phyloP scores from a whole-genome alignment of 2,329 filamentous ascomycete species.

The Cercospora berteroae region DNA sequence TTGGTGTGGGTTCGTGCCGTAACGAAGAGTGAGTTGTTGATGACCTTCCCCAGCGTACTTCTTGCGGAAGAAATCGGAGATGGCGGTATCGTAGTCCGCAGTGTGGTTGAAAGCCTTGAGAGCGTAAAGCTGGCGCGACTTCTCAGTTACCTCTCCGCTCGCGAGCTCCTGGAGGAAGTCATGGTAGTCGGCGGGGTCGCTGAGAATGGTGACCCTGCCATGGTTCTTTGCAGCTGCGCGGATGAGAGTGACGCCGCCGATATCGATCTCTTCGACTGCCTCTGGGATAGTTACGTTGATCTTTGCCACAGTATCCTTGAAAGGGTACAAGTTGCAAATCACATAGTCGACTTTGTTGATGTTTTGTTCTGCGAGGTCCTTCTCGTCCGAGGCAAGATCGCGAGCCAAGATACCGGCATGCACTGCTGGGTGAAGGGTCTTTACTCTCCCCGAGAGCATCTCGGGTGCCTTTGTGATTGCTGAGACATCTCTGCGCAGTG shows the following conservation, averaged over 20 bases:
- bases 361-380: constrained; percentile 91
- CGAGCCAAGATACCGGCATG: constrained; percentile 83
- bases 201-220: constrained; percentile 89
- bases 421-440: constrained; percentile 88
- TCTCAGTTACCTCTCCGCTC: constrained; percentile 78
- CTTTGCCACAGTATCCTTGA: constrained; percentile 97
- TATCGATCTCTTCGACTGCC: constrained; percentile 98
- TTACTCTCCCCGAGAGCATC: constrained; percentile 89
- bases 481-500: constrained; percentile 75
- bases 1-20: constrained; percentile 97
- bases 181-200: constrained; percentile 88
- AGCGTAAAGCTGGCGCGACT: constrained; percentile 82
- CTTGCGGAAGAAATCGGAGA: constrained; percentile 96
- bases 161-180: constrained; percentile 90
- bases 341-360: constrained; percentile 95
- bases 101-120: constrained; percentile 99
- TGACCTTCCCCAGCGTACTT: constrained; percentile 84
- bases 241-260: constrained; percentile 94
- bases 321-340: constrained; percentile 96
- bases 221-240: constrained; percentile 98
- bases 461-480: constrained; percentile 93
- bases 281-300: constrained; percentile 95
- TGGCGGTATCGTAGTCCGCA: constrained; percentile 91
- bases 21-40: constrained; percentile 82
- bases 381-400: constrained; percentile 91